phyloP scores from a whole-genome alignment of 1,139 yeast genomes.

The Nakaseomyces delphensis region DNA sequence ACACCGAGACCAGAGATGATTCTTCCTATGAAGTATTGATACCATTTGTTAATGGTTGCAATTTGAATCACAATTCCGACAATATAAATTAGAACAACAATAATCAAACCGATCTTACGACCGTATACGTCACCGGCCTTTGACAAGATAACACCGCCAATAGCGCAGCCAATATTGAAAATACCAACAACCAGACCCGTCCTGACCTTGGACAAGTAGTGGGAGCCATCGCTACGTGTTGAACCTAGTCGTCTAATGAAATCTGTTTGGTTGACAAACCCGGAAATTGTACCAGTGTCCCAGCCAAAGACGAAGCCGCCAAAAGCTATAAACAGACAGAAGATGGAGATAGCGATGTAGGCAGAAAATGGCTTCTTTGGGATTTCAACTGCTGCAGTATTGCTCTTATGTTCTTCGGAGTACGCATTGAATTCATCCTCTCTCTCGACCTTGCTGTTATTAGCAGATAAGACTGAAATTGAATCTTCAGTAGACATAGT shows the following conservation, averaged over 20 bases:
- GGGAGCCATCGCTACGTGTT: conserved; percentile 31
- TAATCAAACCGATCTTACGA: conserved; percentile 51
- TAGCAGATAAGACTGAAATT: conserved; percentile 10
- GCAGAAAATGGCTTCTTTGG: conserved; percentile 23
- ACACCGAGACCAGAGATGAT: conserved; percentile 58
- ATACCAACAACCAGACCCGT: conserved; percentile 7
- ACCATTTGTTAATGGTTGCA: conserved; percentile 44
- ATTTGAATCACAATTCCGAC: conserved; percentile 59
- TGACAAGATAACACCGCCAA: conserved; percentile 10
- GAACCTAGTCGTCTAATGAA: conserved; percentile 45
- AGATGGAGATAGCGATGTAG: conserved; percentile 33
- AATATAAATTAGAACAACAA: conserved; percentile 49
- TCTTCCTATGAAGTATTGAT: conserved; percentile 53
- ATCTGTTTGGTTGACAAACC: conserved; percentile 60
- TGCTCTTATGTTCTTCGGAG: conserved; percentile 8
- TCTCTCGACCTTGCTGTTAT: conserved; percentile 13
- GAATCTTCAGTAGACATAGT: background rate
- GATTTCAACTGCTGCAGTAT: conserved; percentile 7
- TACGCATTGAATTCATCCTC: conserved; percentile 11
- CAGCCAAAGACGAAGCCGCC: conserved; percentile 64
- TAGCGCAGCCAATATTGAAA: conserved; percentile 9
- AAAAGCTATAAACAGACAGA: conserved; percentile 44
- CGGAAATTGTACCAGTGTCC: conserved; percentile 71
- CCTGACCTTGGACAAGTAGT: conserved; percentile 36
- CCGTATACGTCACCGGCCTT: conserved; percentile 53